Conservation (phyloP, 164 flowering plant genomes). For the Vitis amurensis region DNA sequence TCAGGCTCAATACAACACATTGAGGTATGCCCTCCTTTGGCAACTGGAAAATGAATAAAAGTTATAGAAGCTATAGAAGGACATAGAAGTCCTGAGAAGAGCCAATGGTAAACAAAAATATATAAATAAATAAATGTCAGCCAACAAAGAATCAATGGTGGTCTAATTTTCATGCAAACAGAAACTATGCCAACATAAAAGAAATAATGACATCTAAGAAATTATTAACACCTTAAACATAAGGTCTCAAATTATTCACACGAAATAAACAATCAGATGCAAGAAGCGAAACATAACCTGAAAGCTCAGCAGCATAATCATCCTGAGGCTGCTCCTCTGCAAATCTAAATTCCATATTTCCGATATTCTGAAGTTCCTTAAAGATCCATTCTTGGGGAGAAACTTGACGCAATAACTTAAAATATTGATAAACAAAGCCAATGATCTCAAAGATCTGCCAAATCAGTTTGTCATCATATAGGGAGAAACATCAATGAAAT, state of each 20-base stretch:
- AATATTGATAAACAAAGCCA: conserved; percentile 83
- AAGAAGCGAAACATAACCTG: conserved; percentile 49
- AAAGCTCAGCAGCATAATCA: conserved; percentile 96
- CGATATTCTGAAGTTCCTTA: conserved; percentile 93
- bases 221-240: neutral
- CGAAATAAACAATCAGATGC: neutral
- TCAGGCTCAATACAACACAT: too few relatives aligned
- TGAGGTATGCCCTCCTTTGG: too few relatives aligned
- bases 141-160: too few relatives aligned
- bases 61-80: too few relatives aligned
- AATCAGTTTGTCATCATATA: neutral
- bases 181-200: too few relatives aligned
- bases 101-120: too few relatives aligned
- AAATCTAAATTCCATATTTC: conserved; percentile 87
- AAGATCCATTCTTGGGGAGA: conserved; percentile 89
- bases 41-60: too few relatives aligned
- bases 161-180: too few relatives aligned
- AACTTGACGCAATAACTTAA: conserved; percentile 64
- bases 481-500: neutral
- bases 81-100: too few relatives aligned
- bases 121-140: too few relatives aligned
- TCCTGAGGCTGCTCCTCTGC: conserved; percentile 95
- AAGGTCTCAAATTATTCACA: neutral
- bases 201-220: neutral
- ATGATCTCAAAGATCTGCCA: conserved; percentile 78